Evolutionary conservation across 495 filamentous ascomycete species (phyloP).

Genomic region (Xylaria cubensis): DNA sequence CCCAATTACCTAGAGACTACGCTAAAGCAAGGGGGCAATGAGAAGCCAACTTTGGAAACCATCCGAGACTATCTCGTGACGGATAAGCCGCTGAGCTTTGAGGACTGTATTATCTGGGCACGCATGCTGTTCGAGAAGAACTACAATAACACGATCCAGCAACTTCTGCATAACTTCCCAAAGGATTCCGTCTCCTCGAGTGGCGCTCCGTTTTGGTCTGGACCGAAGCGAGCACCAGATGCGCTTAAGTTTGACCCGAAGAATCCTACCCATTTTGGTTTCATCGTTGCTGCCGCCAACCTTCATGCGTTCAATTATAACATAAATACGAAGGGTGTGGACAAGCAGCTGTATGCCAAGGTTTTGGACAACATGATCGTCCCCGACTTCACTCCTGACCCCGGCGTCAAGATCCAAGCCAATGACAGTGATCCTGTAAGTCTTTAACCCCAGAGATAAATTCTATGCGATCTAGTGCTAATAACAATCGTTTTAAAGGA

Average conservation of each 20-base stretch:
- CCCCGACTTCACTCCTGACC: conserved; percentile 91
- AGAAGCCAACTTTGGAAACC: conserved; percentile 92
- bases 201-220: conserved; percentile 96
- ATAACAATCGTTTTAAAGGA: conserved; percentile 54
- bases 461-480: conserved; percentile 22
- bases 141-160: conserved; percentile 96
- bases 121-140: conserved; percentile 93
- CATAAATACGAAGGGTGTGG: conserved; percentile 78
- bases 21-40: conserved; percentile 92
- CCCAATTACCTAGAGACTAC: conserved; percentile 89
- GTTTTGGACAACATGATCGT: conserved; percentile 93
- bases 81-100: conserved; percentile 89
- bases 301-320: conserved; percentile 98
- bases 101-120: conserved; percentile 95
- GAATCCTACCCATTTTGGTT: conserved; percentile 84
- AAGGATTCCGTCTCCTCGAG: conserved; percentile 88
- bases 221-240: conserved; percentile 95
- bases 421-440: conserved; percentile 86
- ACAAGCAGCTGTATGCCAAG: conserved; percentile 71
- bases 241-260: conserved; percentile 85
- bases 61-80: conserved; percentile 91
- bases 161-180: conserved; percentile 97
- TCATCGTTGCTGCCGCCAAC: conserved; percentile 86
- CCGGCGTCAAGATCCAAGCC: conserved; percentile 95
- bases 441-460: conserved; percentile 5